Base-by-base conservation (phyloP, 805 yeast genomes). In the Ogataea ramenticola region DNA sequence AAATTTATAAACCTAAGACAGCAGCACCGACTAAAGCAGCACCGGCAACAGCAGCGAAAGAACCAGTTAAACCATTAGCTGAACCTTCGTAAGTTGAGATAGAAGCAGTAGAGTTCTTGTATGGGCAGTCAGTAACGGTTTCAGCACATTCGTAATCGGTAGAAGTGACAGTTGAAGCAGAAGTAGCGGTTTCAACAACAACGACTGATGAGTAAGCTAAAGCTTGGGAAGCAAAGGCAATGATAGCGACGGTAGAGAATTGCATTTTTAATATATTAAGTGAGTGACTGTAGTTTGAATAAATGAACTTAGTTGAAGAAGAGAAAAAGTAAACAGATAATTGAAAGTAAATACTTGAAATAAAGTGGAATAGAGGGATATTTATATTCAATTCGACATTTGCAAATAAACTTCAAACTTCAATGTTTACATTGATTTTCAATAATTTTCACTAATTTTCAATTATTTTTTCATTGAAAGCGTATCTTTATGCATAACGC, bases 41-140 rank as follows among this genome's bases (percentile, higher is more conserved):
- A 46, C 53, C 62, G 54, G 60, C 64, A 49, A 61, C 58, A 49
- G 60, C 64, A 21, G 62, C 64, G 57, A 49, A 52, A 41, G 58
- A 58, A 46, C 51, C 51, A 14, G 46, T 20, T 24, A 41, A 42
- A 55, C 53, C 56, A 48, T 48, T 46, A 46, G 54, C 64, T 47
- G 53, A 61, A 54, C 53, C 62, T 48, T 52, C 54, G 56, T 48
- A 58, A 45, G 48, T 43, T 17, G 61, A 42, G 45, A 39, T 20
- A 20, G 43, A 43, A 27, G 43, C 43, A 53, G 43, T 41, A 14
- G 17, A 3, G 43, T 41, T 34, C 19, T 17, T 17, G 46, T 63
- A 65, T 60, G 74, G 73, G 60, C 74, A 70, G 66, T 65, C 54
- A 45, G 73, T 68, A 52, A 68, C 73, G 46, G 58, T 54, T 20